Percentiles rank a stretch among this genome's conserved stretches.
These are phyloP conservation scores for Mycena polygramma DNA, from an alignment of 768 basidiomycete species.

Conservation along the genomic window DNA sequence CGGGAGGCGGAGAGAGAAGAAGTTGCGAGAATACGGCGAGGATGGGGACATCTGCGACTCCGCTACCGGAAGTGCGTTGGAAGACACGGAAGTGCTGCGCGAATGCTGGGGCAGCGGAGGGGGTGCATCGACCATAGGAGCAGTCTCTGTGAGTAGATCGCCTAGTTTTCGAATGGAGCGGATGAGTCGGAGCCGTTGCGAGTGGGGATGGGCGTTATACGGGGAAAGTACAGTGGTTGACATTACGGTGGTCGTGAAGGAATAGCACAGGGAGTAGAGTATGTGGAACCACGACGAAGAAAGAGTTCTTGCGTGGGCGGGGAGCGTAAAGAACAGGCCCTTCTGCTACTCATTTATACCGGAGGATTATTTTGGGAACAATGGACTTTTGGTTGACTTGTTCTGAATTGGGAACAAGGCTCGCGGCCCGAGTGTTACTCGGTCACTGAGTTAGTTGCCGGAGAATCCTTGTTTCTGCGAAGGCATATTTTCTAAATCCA, in stretches of 20 bases:
- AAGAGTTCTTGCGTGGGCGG: background rate
- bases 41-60: too few relatives aligned
- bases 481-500: background rate
- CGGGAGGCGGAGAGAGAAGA: conserved; percentile 32
- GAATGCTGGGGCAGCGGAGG: conserved; percentile 5
- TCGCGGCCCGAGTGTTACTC: background rate
- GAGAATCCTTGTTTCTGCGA: background rate
- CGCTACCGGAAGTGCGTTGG: background rate
- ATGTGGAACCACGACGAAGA: background rate
- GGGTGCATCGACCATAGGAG: conserved; percentile 11
- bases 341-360: background rate
- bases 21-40: background rate
- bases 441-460: background rate
- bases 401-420: conserved; percentile 29
- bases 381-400: conserved; percentile 22
- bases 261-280: conserved; percentile 13
- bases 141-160: conserved; percentile 32
- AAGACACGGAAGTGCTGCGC: conserved; percentile 7
- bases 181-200: conserved; percentile 34
- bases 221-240: conserved; percentile 19
- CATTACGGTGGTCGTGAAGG: conserved; percentile 13
- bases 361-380: conserved; percentile 25
- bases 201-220: conserved; percentile 22
- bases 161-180: conserved; percentile 35
- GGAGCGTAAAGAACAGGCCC: background rate